Base-by-base conservation (phyloP, 306 rosid genomes). In the Castanospermum australe region DNA sequence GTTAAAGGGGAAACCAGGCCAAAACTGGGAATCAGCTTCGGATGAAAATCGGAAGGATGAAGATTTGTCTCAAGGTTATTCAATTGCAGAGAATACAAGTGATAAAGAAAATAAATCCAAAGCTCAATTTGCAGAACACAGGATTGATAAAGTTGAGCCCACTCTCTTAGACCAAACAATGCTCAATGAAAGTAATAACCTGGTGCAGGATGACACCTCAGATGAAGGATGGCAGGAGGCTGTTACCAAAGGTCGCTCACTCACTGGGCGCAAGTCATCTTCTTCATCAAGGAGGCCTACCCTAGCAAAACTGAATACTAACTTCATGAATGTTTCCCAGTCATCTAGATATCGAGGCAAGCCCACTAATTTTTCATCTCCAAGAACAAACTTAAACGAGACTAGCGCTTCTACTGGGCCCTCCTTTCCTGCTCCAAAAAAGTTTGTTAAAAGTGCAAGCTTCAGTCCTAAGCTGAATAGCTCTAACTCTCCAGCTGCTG, bases 191-290 rank as follows among this genome's bases (percentile, higher is more conserved):
- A 80, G 67, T 57, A 83, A 78, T 86, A 92, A 88, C 28, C 44
- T 55, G 30, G 70, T 76, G 56, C 89, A 59, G 79, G 96, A 89
- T 71, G 96, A 90, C 77, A 80, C 67, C 83, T 89, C 93, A 11
- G 96, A 88, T 81, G 98, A 85, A 90, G 99, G 98, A 81, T 95
- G 99, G 99, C 99, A 92, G 84, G 99, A 95, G 83, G 99, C 99
- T 62, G 92, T 91, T 81, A 96, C 99, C 22, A 95, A 92, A 81
- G 87, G 97, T 21, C 97, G 98, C 42, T 91, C 95, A 57, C 84
- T 80, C 47, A 63, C 85, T n/a, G 90, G 90, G 59, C 94, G 96
- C 77, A 95, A 95, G 87, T 77, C 93, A 48, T 79, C 90, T 68
- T 85, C 85, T 57, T 73, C 94, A 42, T 88, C 98, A 10, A 90